These are phyloP conservation scores for Phyllosticta citriasiana DNA, from an alignment of 2,329 filamentous ascomycete species.

Conservation along the genomic window DNA sequence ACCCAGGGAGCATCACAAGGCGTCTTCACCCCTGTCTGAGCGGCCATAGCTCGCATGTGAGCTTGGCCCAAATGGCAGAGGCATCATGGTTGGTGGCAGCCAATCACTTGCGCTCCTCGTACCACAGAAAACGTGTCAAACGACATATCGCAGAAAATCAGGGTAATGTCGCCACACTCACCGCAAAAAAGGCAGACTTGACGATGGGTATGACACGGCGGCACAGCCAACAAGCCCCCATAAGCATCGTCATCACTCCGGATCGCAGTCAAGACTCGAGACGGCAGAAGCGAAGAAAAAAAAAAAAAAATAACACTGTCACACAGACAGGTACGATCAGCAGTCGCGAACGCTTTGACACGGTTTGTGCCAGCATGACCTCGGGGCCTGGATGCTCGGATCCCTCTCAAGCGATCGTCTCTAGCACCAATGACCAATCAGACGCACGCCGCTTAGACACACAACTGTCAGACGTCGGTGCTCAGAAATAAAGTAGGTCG, in stretches of 20 bases:
- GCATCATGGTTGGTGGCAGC: neutral
- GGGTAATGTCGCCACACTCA: neutral
- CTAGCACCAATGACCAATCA: neutral
- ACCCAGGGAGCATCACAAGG: slow-evolving; percentile 40
- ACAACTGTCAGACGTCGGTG: neutral
- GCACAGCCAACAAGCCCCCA: neutral
- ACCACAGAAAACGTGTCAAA: neutral
- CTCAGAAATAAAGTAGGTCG: neutral
- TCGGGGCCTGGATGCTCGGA: neutral
- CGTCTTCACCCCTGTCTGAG: slow-evolving; percentile 72
- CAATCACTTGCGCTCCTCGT: neutral
- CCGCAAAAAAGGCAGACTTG: neutral
- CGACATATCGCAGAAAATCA: neutral
- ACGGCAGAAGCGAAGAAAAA: neutral
- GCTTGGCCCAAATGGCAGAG: neutral
- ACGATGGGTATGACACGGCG: neutral
- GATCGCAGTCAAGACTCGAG: neutral
- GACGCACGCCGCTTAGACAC: neutral
- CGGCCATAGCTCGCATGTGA: slow-evolving; percentile 33
- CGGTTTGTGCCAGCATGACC: neutral
- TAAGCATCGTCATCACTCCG: neutral
- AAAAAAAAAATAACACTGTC: neutral
- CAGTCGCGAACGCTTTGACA: neutral
- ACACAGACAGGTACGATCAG: neutral
- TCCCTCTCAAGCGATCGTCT: neutral